Evolutionary conservation across 2,329 filamentous ascomycete genomes (phyloP).

Genomic region (Zymoseptoria ardabiliae): DNA sequence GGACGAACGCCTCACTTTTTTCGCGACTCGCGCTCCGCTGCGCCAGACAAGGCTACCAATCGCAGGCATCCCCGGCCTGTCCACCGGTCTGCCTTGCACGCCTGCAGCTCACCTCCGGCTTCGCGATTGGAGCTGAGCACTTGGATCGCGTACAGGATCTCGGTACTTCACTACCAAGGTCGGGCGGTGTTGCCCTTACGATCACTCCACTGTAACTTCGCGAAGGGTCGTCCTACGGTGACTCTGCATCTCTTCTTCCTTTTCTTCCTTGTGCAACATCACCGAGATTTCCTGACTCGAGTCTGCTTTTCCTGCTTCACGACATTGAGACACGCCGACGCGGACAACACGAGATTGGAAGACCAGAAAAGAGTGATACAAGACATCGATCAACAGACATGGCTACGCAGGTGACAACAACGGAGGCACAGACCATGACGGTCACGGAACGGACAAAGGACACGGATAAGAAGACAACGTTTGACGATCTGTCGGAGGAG

Average conservation of each 20-base stretch:
- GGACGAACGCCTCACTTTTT: background rate
- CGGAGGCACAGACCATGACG: conserved; percentile 11
- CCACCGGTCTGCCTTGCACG: background rate
- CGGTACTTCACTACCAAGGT: background rate
- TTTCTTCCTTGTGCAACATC: background rate
- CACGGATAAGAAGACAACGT: conserved; percentile 9
- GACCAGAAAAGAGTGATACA: background rate
- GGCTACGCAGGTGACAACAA: conserved; percentile 15
- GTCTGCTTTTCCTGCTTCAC: background rate
- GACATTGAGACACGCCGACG: background rate
- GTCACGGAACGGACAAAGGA: background rate
- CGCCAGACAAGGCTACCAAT: background rate
- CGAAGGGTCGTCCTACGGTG: background rate
- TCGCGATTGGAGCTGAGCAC: background rate
- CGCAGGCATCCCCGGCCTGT: background rate
- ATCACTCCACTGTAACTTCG: background rate
- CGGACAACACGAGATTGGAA: background rate
- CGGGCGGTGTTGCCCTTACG: background rate
- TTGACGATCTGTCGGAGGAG: conserved; percentile 19
- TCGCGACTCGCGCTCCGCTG: background rate
- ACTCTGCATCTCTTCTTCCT: background rate
- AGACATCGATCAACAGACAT: conserved; percentile 2
- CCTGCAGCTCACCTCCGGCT: background rate
- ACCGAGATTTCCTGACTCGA: background rate
- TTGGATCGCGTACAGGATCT: background rate